Evolutionary conservation across 2,329 filamentous ascomycete genomes (phyloP).

Genomic region (Cadophora malorum): DNA sequence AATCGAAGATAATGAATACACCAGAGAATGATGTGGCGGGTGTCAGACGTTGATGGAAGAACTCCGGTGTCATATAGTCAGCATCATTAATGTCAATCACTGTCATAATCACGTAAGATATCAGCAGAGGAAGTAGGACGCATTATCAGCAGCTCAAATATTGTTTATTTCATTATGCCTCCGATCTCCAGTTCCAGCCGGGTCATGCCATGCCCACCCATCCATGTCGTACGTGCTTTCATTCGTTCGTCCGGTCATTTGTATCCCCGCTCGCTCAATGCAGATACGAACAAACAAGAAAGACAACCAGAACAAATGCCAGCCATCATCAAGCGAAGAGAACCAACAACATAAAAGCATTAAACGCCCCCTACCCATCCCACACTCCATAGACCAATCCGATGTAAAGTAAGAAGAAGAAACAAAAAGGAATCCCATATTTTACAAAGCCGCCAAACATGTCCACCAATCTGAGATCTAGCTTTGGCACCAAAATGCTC

Average conservation of each 20-base stretch:
- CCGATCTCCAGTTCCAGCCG: background rate
- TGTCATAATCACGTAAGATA: background rate
- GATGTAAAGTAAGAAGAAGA: constrained; percentile 3
- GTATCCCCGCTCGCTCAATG: constrained; percentile 17
- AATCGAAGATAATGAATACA: no score
- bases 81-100: background rate
- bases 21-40: no score
- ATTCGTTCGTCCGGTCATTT: constrained; percentile 4
- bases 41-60: no score
- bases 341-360: background rate
- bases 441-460: constrained; percentile 25
- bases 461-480: constrained; percentile 21
- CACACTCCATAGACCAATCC: constrained; percentile 21
- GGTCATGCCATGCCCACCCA: constrained; percentile 7
- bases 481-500: constrained; percentile 23
- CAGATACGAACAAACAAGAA: constrained; percentile 12
- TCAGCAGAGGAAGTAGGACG: background rate
- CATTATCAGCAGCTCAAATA: constrained; percentile 12
- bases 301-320: constrained; percentile 9
- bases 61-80: background rate
- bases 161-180: constrained; percentile 17
- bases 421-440: constrained; percentile 20
- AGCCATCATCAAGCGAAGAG: constrained; percentile 2
- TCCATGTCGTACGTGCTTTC: constrained; percentile 6
- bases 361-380: constrained; percentile 8